These are phyloP conservation scores for Buxus sempervirens DNA, from an alignment of 164 flowering plant species.

Conservation along the genomic window DNA sequence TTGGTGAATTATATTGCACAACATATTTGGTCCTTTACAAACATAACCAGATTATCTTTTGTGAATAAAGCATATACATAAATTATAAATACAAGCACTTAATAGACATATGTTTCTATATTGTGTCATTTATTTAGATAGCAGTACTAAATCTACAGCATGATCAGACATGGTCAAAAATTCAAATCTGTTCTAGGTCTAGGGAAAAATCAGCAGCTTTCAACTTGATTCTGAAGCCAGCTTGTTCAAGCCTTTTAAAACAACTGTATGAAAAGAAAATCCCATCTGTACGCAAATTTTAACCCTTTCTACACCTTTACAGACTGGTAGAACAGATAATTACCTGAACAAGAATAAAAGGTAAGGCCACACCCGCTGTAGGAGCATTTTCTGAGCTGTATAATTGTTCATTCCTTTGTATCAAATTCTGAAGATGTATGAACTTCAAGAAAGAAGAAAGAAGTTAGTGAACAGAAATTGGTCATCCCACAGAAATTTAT, in stretches of 20 bases:
- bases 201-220: no score
- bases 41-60: no score
- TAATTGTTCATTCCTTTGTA: slow-evolving; percentile 78
- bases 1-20: no score
- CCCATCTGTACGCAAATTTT: background rate
- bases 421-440: slow-evolving; percentile 75
- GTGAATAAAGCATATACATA: no score
- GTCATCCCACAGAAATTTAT: background rate
- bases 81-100: no score
- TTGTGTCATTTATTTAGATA: no score
- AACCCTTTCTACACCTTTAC: background rate
- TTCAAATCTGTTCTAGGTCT: no score
- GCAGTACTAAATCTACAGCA: no score
- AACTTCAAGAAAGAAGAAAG: slow-evolving; percentile 35
- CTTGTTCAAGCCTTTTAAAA: background rate
- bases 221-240: background rate
- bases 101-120: no score
- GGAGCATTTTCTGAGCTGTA: slow-evolving; percentile 79
- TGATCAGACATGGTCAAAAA: no score
- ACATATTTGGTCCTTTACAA: no score
- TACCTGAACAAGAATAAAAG: slow-evolving; percentile 97
- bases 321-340: background rate
- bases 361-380: slow-evolving; percentile 84
- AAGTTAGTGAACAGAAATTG: slow-evolving; percentile 12
- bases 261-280: background rate